Percentiles rank a stretch among this genome's conserved stretches.
Evolutionary conservation across 768 basidiomycete genomes (phyloP).

Genomic region (Macrolepiota albuminosa): DNA sequence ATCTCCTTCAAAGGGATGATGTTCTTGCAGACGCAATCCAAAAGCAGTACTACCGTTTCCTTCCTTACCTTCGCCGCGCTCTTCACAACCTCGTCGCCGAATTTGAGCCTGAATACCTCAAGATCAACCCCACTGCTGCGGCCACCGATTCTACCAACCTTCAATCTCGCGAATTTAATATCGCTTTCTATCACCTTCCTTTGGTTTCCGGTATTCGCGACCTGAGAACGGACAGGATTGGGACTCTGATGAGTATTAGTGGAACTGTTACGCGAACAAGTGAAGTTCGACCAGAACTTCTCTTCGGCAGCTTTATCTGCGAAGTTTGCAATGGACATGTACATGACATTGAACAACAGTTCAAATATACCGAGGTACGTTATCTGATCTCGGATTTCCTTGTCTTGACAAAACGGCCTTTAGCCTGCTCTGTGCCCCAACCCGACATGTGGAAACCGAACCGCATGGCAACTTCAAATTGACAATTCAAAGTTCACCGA

Average conservation of each 20-base stretch:
- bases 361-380: conserved; percentile 95
- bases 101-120: conserved; percentile 91
- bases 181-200: conserved; percentile 94
- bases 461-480: conserved; percentile 90
- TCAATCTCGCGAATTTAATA: conserved; percentile 87
- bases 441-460: conserved; percentile 86
- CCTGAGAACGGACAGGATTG: conserved; percentile 88
- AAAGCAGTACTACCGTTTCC: conserved; percentile 94
- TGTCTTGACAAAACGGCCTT: not conserved
- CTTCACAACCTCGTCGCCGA: conserved; percentile 85
- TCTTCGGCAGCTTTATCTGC: conserved; percentile 92
- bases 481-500: conserved; percentile 96
- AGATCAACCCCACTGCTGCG: conserved; percentile 88
- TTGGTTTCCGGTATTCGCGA: conserved; percentile 94
- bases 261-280: conserved; percentile 97
- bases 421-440: conserved; percentile 95
- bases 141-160: conserved; percentile 84
- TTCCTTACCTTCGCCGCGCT: conserved; percentile 90
- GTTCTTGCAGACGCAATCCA: conserved; percentile 91
- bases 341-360: conserved; percentile 96
- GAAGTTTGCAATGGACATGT: conserved; percentile 83
- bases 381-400: not conserved
- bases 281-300: conserved; percentile 92
- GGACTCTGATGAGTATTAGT: conserved; percentile 90
- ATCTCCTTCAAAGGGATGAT: conserved; percentile 87